Evolutionary conservation across 306 rosid species (phyloP).

Genomic region (Psophocarpus tetragonolobus): DNA sequence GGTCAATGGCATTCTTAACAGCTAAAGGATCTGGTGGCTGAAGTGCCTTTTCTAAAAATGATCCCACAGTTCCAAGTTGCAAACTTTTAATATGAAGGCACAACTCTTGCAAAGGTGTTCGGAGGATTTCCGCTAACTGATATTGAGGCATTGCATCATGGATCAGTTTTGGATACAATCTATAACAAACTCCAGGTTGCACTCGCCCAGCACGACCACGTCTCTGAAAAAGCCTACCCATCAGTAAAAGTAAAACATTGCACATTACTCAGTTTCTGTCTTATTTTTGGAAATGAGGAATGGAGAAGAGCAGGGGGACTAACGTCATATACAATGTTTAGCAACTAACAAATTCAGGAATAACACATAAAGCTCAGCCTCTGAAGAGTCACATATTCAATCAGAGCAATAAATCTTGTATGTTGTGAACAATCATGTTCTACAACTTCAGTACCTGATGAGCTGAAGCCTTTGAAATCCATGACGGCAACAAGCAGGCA

Average conservation of each 20-base stretch:
- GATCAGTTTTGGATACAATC: conserved; percentile 83
- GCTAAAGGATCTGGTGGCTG: conserved; percentile 97
- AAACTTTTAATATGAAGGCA: conserved; percentile 94
- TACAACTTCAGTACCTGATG: conserved; percentile 70
- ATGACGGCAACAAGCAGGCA: conserved; percentile 89
- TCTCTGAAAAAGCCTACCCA: conserved; percentile 61
- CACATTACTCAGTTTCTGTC: conserved; percentile 17
- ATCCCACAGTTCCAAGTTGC: conserved; percentile 89
- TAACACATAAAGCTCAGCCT: conserved; percentile 20
- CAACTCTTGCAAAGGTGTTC: conserved; percentile 96
- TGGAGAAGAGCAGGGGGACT: background rate
- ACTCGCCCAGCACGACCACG: conserved; percentile 99
- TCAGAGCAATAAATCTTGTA: conserved; percentile 11
- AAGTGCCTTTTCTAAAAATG: conserved; percentile 90
- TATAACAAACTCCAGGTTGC: conserved; percentile 92
- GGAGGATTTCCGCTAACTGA: conserved; percentile 92
- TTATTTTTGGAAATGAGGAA: background rate
- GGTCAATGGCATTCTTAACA: conserved; percentile 92
- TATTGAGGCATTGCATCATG: conserved; percentile 86
- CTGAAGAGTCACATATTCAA: conserved; percentile 12
- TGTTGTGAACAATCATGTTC: background rate
- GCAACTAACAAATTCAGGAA: conserved; percentile 11
- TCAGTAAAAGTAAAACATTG: conserved; percentile 30
- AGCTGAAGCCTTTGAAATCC: conserved; percentile 99
- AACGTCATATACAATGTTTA: conserved; percentile 20